A percentile compares a stretch with the other conserved stretches of the same genome.
Evolutionary conservation across 2,329 filamentous ascomycete species (phyloP).

Genomic region (Tricladium varicosporioides): DNA sequence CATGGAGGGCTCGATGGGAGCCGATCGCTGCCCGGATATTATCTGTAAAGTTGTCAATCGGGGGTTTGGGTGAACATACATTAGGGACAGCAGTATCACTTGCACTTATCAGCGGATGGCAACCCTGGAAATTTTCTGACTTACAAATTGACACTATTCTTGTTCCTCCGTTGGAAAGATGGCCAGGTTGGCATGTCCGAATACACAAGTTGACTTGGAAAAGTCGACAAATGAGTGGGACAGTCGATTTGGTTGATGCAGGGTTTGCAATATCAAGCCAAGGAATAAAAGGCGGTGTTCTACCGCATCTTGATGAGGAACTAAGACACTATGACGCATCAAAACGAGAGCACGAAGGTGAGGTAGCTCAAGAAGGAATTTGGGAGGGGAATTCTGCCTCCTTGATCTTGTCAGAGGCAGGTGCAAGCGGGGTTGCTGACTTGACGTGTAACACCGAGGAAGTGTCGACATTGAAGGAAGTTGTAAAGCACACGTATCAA

Average conservation of each 20-base stretch:
- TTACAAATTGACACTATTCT: constrained; percentile 12
- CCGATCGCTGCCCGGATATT: not conserved
- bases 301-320: too few species aligned
- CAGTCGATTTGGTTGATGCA: too few species aligned
- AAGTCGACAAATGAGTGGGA: too few species aligned
- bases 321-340: too few species aligned
- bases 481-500: too few species aligned
- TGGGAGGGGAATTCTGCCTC: not conserved
- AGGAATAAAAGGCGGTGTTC: too few species aligned
- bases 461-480: not conserved
- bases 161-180: constrained; percentile 11
- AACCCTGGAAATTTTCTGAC: not conserved
- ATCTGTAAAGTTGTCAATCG: too few species aligned
- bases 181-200: constrained; percentile 19
- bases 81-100: too few species aligned
- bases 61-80: too few species aligned
- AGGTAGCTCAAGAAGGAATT: not conserved
- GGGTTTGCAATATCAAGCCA: too few species aligned
- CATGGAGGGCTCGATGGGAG: constrained; percentile 40
- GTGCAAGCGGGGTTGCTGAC: not conserved
- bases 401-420: not conserved
- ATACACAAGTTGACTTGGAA: constrained; percentile 6
- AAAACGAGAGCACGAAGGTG: too few species aligned
- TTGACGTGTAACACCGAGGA: not conserved
- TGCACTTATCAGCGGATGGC: too few species aligned